Percentiles rank a stretch among this genome's conserved stretches.
These are phyloP conservation scores for Fusarium dlaminii DNA, from an alignment of 2,329 filamentous ascomycete species.

Conservation along the genomic window DNA sequence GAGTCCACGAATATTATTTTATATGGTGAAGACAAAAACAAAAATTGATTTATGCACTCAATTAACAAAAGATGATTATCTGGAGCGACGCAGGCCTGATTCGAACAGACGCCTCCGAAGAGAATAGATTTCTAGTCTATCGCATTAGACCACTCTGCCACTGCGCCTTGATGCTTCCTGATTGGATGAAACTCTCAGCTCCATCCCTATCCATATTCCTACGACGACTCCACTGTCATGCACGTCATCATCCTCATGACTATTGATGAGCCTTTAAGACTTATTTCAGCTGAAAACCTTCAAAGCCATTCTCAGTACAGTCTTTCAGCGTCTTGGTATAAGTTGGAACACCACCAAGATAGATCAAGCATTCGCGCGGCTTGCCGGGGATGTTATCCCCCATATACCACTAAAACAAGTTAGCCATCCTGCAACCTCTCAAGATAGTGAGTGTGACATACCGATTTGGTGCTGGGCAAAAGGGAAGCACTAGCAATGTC, in stretches of 20 bases:
- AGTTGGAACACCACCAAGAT: not conserved
- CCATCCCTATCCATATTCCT: accelerated
- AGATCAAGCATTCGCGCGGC: not conserved
- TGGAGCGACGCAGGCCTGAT: not conserved
- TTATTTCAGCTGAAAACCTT: not conserved
- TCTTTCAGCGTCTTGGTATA: not conserved
- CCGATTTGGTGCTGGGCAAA: not conserved
- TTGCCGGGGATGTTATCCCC: not conserved
- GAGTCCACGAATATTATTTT: accelerated
- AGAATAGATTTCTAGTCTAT: conserved; percentile 14
- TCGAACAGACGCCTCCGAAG: conserved; percentile 4
- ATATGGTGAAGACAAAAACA: accelerated
- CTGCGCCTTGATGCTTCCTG: not conserved
- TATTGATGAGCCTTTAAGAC: accelerated
- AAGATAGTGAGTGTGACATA: not conserved
- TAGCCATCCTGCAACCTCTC: not conserved
- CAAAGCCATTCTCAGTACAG: not conserved
- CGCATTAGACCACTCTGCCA: conserved; percentile 12
- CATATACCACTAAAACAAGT: not conserved
- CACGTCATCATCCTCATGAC: accelerated
- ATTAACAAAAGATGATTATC: not conserved
- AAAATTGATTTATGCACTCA: accelerated
- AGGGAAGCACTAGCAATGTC: not conserved
- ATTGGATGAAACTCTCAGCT: accelerated
- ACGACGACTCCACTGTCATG: accelerated